A percentile compares a stretch with the other conserved stretches of the same genome.
Conservation (phyloP, 2,329 filamentous ascomycete genomes). For the Pseudonectria foliicola region DNA sequence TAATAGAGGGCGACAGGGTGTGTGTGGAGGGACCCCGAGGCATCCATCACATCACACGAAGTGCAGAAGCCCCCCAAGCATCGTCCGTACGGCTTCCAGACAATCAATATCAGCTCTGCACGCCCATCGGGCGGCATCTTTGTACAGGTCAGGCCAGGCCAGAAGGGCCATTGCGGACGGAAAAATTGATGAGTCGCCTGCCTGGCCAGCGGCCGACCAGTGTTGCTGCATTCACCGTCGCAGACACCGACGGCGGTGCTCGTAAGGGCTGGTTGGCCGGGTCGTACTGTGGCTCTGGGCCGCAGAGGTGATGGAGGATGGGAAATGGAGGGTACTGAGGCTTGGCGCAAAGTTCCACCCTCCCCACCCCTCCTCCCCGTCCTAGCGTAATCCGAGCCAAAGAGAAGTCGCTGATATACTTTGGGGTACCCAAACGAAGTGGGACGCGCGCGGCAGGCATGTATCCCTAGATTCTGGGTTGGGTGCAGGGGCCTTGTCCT, state of each 20-base stretch:
- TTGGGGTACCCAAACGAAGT: constrained; percentile 16
- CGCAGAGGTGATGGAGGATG: constrained; percentile 14
- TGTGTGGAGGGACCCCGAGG: constrained; percentile 18
- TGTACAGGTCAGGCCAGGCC: too few species aligned
- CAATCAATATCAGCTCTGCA: too few species aligned
- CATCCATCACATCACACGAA: constrained; percentile 1
- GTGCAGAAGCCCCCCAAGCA: too few species aligned
- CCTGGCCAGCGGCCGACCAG: too few species aligned
- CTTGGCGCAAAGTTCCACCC: constrained; percentile 18
- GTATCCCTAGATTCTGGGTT: constrained; percentile 10
- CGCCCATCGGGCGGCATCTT: too few species aligned
- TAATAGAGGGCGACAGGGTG: constrained; percentile 16
- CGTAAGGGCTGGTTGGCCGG: too few species aligned
- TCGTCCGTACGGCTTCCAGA: too few species aligned
- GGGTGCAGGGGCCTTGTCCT: constrained; percentile 10
- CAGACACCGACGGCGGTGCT: too few species aligned
- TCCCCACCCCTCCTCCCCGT: constrained; percentile 13
- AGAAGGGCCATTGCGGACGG: too few species aligned
- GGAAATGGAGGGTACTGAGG: constrained; percentile 12
- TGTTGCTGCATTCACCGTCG: too few species aligned
- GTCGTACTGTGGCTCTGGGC: background rate
- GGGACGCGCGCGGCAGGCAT: constrained; percentile 10
- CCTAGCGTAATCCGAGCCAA: constrained; percentile 18
- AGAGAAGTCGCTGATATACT: constrained; percentile 13
- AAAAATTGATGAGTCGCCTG: too few species aligned